These are phyloP conservation scores for Podosphaera xanthii DNA, from an alignment of 2,329 filamentous ascomycete genomes.

Conservation along the genomic window DNA sequence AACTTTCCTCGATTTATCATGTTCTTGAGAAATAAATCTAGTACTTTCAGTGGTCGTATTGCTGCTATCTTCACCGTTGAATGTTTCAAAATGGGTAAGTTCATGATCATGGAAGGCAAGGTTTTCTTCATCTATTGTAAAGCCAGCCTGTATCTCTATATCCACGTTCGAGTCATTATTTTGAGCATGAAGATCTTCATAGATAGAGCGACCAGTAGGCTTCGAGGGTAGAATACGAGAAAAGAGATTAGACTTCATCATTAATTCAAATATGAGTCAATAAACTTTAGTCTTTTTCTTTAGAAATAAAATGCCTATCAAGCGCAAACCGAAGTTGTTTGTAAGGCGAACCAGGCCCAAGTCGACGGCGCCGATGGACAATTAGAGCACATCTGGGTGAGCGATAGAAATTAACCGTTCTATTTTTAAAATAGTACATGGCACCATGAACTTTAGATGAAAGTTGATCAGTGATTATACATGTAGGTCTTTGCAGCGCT, in stretches of 20 bases:
- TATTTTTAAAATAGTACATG: too few species aligned
- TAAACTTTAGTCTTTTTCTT: too few species aligned
- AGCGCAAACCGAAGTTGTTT: too few species aligned
- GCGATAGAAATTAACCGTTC: too few species aligned
- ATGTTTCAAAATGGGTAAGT: conserved; percentile 12
- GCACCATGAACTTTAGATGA: too few species aligned
- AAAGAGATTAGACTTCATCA: conserved; percentile 16
- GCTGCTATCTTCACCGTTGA: conserved; percentile 15
- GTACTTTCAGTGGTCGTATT: conserved; percentile 14
- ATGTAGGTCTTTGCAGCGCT: too few species aligned
- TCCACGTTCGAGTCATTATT: conserved; percentile 14
- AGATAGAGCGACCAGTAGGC: conserved; percentile 15
- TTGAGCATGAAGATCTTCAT: conserved; percentile 17
- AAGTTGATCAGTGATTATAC: too few species aligned
- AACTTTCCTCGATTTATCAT: not conserved
- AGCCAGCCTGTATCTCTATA: conserved; percentile 14
- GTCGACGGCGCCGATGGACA: too few species aligned
- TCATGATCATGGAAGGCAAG: conserved; percentile 15
- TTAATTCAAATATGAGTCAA: conserved; percentile 4
- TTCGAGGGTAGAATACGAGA: conserved; percentile 16
- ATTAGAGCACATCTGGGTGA: too few species aligned
- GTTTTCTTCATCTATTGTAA: conserved; percentile 17
- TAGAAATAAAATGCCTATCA: too few species aligned
- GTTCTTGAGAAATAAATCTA: conserved; percentile 11
- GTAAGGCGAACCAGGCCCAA: too few species aligned